Conservation (phyloP, 2,329 filamentous ascomycete species). For the Salinomyces thailandicus region DNA sequence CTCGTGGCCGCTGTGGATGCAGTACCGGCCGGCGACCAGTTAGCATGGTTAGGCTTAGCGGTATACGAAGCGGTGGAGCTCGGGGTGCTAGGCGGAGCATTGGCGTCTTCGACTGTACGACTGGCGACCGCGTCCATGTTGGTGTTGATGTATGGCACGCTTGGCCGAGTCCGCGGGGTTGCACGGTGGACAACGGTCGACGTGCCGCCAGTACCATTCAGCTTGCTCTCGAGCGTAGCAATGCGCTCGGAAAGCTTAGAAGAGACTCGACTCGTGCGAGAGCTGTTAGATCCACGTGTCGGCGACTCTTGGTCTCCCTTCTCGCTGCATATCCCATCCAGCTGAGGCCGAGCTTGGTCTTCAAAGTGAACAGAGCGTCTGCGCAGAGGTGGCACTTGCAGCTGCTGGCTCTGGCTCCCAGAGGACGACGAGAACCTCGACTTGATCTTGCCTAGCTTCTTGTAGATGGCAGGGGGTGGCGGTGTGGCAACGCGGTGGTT, state of each 20-base stretch:
- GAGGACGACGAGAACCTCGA: slow-evolving; percentile 8
- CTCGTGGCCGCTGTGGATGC: slow-evolving; percentile 26
- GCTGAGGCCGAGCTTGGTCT: slow-evolving; percentile 8
- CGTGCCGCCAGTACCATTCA: slow-evolving; percentile 11
- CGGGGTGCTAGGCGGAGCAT: slow-evolving; percentile 11
- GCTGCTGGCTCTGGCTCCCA: slow-evolving; percentile 2
- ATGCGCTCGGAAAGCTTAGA: slow-evolving; percentile 9
- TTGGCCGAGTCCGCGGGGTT: slow-evolving; percentile 13
- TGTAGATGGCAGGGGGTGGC: slow-evolving; percentile 11
- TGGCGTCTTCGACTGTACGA: slow-evolving; percentile 7
- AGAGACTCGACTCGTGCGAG: slow-evolving; percentile 5
- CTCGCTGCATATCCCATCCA: slow-evolving; percentile 13
- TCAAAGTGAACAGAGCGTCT: slow-evolving; percentile 20
- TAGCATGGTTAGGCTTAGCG: slow-evolving; percentile 6
- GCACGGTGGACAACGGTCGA: slow-evolving; percentile 20
- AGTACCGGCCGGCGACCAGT: slow-evolving; percentile 8
- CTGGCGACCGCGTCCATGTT: slow-evolving; percentile 9
- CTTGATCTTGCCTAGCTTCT: slow-evolving; percentile 2
- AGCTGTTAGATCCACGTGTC: slow-evolving; percentile 5
- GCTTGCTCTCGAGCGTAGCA: slow-evolving; percentile 14
- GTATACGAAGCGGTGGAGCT: slow-evolving; percentile 8
- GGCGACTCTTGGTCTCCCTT: slow-evolving; percentile 1
- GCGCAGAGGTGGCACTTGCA: slow-evolving; percentile 9
- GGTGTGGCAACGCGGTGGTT: slow-evolving; percentile 14
- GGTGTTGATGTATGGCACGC: slow-evolving; percentile 17